Base-by-base conservation (phyloP, 768 basidiomycete genomes). In the Xerocomus brunneocitrinus region DNA sequence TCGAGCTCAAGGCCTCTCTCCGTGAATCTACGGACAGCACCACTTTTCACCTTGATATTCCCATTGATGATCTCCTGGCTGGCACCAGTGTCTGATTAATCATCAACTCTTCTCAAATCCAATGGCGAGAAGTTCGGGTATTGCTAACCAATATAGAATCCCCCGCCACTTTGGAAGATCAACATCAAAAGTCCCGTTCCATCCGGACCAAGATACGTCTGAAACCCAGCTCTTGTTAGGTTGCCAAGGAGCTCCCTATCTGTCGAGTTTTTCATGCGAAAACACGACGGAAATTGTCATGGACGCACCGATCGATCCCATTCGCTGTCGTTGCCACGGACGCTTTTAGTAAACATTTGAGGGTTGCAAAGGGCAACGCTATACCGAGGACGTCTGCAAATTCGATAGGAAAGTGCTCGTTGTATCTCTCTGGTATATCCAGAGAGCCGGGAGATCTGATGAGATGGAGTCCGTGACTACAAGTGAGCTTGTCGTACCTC, bases 41-140 rank as follows among this genome's bases (percentile, higher is more conserved):
- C 74, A 49, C 68, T 71, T 65, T 75, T 79, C 59, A 81, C 62
- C 60, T 79, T 79, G 72, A 83, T 80, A 43, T 69, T 69, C 22
- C 81, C 78, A 25, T 77, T 71, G 25, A 71, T 71, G 52, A 81
- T 79, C 50, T 77, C 65, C 54, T 70, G 65, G 35, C 75, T 72
- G 0, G 75, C 68, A n/a, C 77, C 79, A 0, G 63, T 65, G 49
- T 72, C 73, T 71, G 45, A 28, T 28, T 50, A 13, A 38, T 30
- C 8, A 41, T 43, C 3, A 44, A 30, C 14, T 2, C 0, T 10
- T 6, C 19, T 50, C 31, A 24, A 31, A 39, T 2, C 35, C 25
- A 10, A 19, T 16, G 16, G 10, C 12, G 14, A 45, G 12, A 42
- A 8, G n/a, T 9, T 8, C 16, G n/a, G 40, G 52, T 27, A 30